Percentiles rank a stretch among this genome's conserved stretches.
Conservation (phyloP, 106 monocot genomes). For the Phalaenopsis aphrodite region DNA sequence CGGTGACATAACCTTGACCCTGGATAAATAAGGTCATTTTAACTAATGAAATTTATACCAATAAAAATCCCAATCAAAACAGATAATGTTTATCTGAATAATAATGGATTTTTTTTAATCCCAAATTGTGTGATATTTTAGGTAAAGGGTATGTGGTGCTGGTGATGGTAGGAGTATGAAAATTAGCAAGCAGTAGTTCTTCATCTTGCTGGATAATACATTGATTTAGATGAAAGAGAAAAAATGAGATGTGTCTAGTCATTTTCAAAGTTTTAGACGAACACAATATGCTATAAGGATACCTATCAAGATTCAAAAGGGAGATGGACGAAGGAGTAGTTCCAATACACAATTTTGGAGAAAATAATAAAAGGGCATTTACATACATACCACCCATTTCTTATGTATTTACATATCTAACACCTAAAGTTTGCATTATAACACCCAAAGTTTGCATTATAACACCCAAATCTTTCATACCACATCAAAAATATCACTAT, state of each 20-base stretch:
- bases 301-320: not conserved
- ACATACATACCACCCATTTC: too few relatives aligned
- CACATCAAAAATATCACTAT: too few relatives aligned
- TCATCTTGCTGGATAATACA: too few relatives aligned
- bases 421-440: too few relatives aligned
- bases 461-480: too few relatives aligned
- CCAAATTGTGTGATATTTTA: not conserved
- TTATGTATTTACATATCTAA: too few relatives aligned
- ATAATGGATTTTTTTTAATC: not conserved
- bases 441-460: too few relatives aligned
- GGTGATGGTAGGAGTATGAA: not conserved
- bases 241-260: too few relatives aligned
- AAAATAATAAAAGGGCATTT: too few relatives aligned
- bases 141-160: not conserved
- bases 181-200: not conserved
- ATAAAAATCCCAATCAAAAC: not conserved
- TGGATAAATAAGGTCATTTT: constrained; percentile 15
- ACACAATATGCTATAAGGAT: not conserved
- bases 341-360: too few relatives aligned
- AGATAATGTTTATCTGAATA: not conserved
- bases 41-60: not conserved
- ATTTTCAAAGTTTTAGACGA: not conserved
- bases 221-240: too few relatives aligned
- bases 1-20: constrained; percentile 75
- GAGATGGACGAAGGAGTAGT: not conserved